These are phyloP conservation scores for Fusarium subglutinans DNA, from an alignment of 2,329 filamentous ascomycete genomes.

Conservation along the genomic window DNA sequence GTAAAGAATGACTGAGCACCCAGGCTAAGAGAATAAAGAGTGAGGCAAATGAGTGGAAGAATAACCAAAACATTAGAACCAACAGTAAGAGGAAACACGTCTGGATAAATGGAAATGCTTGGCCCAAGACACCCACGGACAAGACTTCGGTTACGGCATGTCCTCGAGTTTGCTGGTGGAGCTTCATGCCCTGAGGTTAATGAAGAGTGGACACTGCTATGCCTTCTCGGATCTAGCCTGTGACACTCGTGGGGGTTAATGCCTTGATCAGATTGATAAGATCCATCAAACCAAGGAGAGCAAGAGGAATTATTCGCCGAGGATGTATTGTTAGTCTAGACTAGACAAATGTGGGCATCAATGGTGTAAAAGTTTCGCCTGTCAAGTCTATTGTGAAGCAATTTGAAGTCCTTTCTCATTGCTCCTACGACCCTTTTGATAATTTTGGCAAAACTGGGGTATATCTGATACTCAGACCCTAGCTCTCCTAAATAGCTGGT, in stretches of 20 bases:
- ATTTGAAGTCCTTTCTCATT: background rate
- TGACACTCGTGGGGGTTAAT: background rate
- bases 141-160: background rate
- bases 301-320: background rate
- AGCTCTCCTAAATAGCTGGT: rapidly evolving
- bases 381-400: background rate
- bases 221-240: background rate
- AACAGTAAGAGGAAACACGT: background rate
- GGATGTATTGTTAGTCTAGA: background rate
- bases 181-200: slow-evolving; percentile 21
- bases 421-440: background rate
- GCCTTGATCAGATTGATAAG: slow-evolving; percentile 37
- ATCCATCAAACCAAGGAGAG: background rate
- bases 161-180: slow-evolving; percentile 19
- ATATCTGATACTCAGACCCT: too few relatives aligned
- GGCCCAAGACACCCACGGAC: too few relatives aligned
- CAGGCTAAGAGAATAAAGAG: slow-evolving; percentile 2
- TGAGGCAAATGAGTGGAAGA: background rate
- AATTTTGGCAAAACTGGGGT: background rate
- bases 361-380: background rate
- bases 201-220: slow-evolving; percentile 21
- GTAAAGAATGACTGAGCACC: slow-evolving; percentile 15
- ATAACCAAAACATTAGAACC: background rate
- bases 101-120: background rate
- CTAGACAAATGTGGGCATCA: background rate